Evolutionary conservation across 2,329 filamentous ascomycete genomes (phyloP).

Genomic region (Fusarium odoratissimum): DNA sequence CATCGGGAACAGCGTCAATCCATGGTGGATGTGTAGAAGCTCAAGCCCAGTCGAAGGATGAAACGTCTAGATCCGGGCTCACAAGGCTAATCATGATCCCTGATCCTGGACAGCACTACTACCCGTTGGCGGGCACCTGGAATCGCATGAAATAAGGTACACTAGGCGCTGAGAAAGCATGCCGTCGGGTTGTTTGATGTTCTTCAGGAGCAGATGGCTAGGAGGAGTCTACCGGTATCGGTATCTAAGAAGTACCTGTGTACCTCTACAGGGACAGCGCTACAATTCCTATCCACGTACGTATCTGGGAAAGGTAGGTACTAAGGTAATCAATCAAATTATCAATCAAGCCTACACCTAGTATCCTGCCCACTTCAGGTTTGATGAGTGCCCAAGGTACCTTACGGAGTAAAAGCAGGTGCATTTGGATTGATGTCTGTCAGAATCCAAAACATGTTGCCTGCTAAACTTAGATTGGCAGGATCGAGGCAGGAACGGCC

Average conservation of each 20-base stretch:
- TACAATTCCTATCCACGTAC: background rate
- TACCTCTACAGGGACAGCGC: background rate
- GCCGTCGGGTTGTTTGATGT: background rate
- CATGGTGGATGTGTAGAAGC: conserved; percentile 8
- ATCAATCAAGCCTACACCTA: conserved; percentile 1
- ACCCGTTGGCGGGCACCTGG: conserved; percentile 1
- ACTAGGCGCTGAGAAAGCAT: conserved; percentile 13
- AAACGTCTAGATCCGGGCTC: conserved; percentile 41
- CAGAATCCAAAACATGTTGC: background rate
- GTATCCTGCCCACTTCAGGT: background rate
- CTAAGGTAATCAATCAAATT: background rate
- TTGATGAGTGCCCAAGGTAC: background rate
- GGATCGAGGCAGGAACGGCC: conserved; percentile 18
- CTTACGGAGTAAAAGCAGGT: background rate
- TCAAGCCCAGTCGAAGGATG: conserved; percentile 38
- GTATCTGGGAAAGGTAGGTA: background rate
- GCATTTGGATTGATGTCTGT: background rate
- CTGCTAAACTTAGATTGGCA: conserved; percentile 27
- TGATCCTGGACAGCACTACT: conserved; percentile 33
- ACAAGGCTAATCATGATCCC: conserved; percentile 21
- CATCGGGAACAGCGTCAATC: conserved; percentile 29
- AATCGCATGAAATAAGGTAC: conserved; percentile 23
- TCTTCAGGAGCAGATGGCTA: conserved; percentile 1
- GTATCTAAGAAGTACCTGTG: background rate
- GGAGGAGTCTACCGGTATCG: background rate